Percentiles rank a stretch among this genome's conserved stretches.
Evolutionary conservation across 225 moss, liverwort and hornwort genomes (phyloP).

Genomic region (Ulota crispa): DNA sequence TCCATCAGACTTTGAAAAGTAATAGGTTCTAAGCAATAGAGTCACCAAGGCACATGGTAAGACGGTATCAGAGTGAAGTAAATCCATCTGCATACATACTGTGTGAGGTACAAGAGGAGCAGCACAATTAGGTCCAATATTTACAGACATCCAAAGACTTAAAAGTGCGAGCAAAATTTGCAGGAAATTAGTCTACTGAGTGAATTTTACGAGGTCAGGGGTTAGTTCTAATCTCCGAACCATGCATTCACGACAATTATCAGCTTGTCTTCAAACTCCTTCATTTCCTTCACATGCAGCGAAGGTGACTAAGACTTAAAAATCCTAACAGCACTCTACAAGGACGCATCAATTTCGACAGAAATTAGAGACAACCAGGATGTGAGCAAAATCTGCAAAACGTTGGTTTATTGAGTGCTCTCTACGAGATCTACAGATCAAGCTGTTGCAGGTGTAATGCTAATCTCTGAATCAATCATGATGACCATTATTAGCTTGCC

Average conservation of each 20-base stretch:
- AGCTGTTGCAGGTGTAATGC: conserved; percentile 9
- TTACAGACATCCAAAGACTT: neutral
- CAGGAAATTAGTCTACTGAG: conserved; percentile 13
- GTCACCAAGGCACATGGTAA: neutral
- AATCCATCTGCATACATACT: neutral
- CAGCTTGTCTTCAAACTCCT: conserved; percentile 17
- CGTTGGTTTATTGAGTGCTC: conserved; percentile 28
- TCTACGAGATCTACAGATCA: conserved; percentile 14
- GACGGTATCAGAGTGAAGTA: neutral
- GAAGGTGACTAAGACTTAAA: conserved; percentile 9
- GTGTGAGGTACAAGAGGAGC: neutral
- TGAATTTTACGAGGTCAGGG: conserved; percentile 12
- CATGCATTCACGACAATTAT: conserved; percentile 15
- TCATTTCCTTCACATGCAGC: conserved; percentile 12
- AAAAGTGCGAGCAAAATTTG: neutral
- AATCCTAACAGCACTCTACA: conserved; percentile 17
- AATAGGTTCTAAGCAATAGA: neutral
- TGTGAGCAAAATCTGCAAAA: neutral
- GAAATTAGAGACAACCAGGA: neutral
- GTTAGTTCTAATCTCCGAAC: conserved; percentile 12
- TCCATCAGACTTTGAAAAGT: neutral
- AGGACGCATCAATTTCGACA: neutral
- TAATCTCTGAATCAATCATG: conserved; percentile 19
- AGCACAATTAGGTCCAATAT: neutral
- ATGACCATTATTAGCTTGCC: conserved; percentile 25